Evolutionary conservation across 305 asterid genomes (phyloP), one percentile per base, ranked within the genome.

Genomic region (Fraxinus xanthoxyloides): DNA sequence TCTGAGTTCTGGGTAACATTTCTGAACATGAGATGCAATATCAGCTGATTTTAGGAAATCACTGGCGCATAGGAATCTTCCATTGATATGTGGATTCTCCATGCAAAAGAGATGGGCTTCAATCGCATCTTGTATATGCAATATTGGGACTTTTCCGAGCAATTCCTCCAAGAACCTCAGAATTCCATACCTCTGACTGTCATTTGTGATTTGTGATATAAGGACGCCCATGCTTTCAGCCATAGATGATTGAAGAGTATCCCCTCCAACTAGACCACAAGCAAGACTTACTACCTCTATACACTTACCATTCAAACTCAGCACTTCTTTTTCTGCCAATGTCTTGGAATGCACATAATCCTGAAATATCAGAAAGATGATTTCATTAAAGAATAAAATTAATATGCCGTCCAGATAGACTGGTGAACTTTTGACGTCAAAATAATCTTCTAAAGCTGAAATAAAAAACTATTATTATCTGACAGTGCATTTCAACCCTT

Each of bases 221-320:
- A 87, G 59, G n/a, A 0, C 36, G 0, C 17, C 32, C 85, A 76
- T 67, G 85, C 89, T 83, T 1, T 0, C 8, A 1, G 93, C 15
- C 61, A 82, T 7, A 7, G 67, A 73, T 4, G 94, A 69, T 24
- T 87, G 84, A 35, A 90, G 2, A 12, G 93, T 81, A 23, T 81
- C 86, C 51, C 93, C 97, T 9, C 97, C 95, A 24, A 91, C 92
- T 4, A 90, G 76, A 36, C 91, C 93, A 36, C 85, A 84, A 15
- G 40, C 86, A 2, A 93, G 88, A 80, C 91, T 90, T 79, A 87
- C 93, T 30, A 90, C 92, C 43, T 87, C 81, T 43, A 91, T 40
- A 5, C 88, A 87, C 12, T 77, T 23, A 0, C 87, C 93, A 34
- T 88, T 63, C 72, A 88, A 85, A 28, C 85, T 87, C 85, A 91